A percentile compares a stretch with the other conserved stretches of the same genome.
Evolutionary conservation across 2,329 filamentous ascomycete genomes (phyloP).

Genomic region (Aspergillus versicolor): DNA sequence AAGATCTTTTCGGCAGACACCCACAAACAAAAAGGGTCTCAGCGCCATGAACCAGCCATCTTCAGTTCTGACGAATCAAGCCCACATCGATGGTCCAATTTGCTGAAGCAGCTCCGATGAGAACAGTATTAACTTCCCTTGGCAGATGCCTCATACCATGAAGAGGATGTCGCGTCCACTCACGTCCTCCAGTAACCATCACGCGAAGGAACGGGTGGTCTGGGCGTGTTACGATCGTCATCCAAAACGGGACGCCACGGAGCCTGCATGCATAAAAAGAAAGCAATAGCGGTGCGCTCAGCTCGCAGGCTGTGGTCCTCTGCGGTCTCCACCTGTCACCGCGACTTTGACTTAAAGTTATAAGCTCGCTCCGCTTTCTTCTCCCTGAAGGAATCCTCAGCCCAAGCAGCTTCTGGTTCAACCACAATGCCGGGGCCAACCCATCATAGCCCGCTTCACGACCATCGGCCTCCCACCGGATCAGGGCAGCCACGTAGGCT

Average conservation of each 20-base stretch:
- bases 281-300: background rate
- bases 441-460: background rate
- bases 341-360: background rate
- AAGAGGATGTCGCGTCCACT: background rate
- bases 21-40: background rate
- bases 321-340: background rate
- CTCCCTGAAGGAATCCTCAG: background rate
- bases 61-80: background rate
- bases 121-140: background rate
- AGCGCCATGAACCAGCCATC: background rate
- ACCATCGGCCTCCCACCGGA: background rate
- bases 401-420: background rate
- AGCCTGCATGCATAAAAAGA: background rate
- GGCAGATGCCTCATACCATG: background rate
- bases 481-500: slow-evolving; percentile 11
- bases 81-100: background rate
- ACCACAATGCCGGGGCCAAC: background rate
- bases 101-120: background rate
- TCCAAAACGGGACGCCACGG: background rate
- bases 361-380: background rate
- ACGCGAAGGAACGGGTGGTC: slow-evolving; percentile 1
- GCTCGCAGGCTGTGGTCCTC: background rate
- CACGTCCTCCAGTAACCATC: background rate
- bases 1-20: background rate
- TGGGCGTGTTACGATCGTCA: background rate